Evolutionary conservation across 2,329 filamentous ascomycete genomes (phyloP), one percentile per base, ranked within the genome.

Genomic region (Xylaria sp.): DNA sequence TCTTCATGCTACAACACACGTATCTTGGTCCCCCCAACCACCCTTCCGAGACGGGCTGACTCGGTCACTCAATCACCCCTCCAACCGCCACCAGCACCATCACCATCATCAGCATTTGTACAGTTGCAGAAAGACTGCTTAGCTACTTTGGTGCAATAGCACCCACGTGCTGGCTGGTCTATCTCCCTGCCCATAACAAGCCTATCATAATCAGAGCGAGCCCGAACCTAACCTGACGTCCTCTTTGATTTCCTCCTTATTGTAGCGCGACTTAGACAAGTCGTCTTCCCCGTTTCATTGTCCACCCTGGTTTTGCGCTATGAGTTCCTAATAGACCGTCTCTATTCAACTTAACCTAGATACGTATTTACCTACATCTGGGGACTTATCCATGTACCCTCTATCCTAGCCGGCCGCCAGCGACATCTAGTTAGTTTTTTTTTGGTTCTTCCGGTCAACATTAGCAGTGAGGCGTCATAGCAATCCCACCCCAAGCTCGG

Each of bases 241-340:
- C 46, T 33, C 48, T 63, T 56, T 28, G 59, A 63, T 6, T 36
- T 46, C 66, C 40, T 28, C 67, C 40, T 28, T 61, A 42, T 51
- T 36, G 23, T 40, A 51, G 33, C 33, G 20, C 44, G 26, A 49
- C 56, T 44, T 64, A 53, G 46, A 64, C 58, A 38, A 44, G 57
- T 28, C 36, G n/a, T 58, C 57, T 46, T 46, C 7, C 38, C 28
- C 65, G 44, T 36, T 56, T 44, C 66, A 53, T 61, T 40, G 65
- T 63, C 44, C 48, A 44, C 65, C 61, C 26, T 64, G 58, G 57
- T 31, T 40, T 67, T 69, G 66, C 63, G 70, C 70, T 68, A 75
- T 77, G 71, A 76, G 72, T 72, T 63, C 72, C 66, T 74, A 74
- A 31, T 54, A 61, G 38, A 65, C 57, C 6, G 6, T 60, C 71